Conservation (phyloP, 805 yeast genomes). For the Candida michaelii region DNA sequence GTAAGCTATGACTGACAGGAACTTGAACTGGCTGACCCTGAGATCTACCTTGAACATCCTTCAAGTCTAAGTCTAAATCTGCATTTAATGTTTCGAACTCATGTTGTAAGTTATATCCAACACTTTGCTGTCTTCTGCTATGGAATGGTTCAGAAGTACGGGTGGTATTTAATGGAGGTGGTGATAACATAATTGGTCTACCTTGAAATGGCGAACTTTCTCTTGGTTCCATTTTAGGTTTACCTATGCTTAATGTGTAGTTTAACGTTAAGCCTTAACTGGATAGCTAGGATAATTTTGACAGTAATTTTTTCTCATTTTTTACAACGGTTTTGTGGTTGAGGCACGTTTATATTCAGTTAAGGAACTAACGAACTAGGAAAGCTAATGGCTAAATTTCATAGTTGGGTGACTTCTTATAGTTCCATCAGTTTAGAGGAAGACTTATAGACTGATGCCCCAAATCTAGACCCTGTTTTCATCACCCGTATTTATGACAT, state of each 20-base stretch:
- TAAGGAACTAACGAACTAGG: no score
- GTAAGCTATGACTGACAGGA: background rate
- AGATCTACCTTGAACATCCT: conserved; percentile 13
- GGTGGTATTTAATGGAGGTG: conserved; percentile 37
- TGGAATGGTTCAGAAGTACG: conserved; percentile 10
- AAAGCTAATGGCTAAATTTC: no score
- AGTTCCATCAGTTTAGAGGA: no score
- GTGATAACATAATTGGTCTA: conserved; percentile 42
- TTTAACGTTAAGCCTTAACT: background rate
- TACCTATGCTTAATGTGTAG: no score
- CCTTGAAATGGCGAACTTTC: conserved; percentile 21
- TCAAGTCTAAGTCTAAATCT: conserved; percentile 46
- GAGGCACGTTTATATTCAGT: no score
- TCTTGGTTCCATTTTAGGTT: conserved; percentile 14
- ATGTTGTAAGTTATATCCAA: conserved; percentile 46
- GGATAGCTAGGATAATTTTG: background rate
- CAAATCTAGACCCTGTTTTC: no score
- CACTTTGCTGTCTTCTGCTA: conserved; percentile 40
- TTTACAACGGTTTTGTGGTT: conserved; percentile 5
- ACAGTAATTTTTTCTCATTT: conserved; percentile 3
- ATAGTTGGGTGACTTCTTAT: no score
- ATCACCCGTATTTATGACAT: no score
- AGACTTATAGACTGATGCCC: no score
- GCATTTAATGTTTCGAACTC: conserved; percentile 48
- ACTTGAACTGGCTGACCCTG: background rate